These are phyloP conservation scores for Backusella liffmaniae DNA, from an alignment of 192 early-diverging fungal species.

Conservation along the genomic window DNA sequence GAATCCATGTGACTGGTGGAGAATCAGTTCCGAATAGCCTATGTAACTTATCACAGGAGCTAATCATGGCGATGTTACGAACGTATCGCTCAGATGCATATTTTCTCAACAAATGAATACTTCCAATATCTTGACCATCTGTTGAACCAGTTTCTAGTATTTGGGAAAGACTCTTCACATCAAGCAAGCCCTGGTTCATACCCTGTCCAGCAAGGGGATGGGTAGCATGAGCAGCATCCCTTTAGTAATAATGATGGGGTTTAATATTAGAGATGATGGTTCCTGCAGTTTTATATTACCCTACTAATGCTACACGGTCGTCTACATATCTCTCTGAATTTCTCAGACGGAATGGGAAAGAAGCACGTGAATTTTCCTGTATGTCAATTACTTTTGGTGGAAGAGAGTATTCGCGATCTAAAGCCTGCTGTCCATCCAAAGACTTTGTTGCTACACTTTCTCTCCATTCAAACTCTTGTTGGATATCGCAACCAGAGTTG, in stretches of 20 bases:
- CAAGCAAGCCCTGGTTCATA: constrained; percentile 89
- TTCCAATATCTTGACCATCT: constrained; percentile 81
- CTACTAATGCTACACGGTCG: constrained; percentile 83
- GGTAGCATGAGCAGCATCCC: constrained; percentile 93
- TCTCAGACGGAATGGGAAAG: constrained; percentile 84
- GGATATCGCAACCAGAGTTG: constrained; percentile 47
- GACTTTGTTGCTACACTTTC: constrained; percentile 38
- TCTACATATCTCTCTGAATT: constrained; percentile 76
- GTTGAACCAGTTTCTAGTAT: constrained; percentile 62
- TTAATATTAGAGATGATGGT: no score
- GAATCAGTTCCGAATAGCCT: constrained; percentile 72
- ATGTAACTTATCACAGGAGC: constrained; percentile 78
- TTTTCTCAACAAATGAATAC: constrained; percentile 66
- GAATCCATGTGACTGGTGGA: constrained; percentile 58
- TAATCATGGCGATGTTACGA: constrained; percentile 82
- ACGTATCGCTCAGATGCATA: constrained; percentile 86
- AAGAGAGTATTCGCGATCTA: constrained; percentile 31
- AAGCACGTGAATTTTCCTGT: constrained; percentile 64
- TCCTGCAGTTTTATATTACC: constrained; percentile 40
- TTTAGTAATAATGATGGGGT: constrained; percentile 7
- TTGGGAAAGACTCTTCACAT: constrained; percentile 69
- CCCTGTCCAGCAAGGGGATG: constrained; percentile 98
- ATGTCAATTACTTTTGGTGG: constrained; percentile 67
- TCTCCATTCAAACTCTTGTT: constrained; percentile 70
- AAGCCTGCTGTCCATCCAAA: not conserved